Base-by-base conservation (phyloP, 2,329 filamentous ascomycete species). In the Exophiala bonariae region DNA sequence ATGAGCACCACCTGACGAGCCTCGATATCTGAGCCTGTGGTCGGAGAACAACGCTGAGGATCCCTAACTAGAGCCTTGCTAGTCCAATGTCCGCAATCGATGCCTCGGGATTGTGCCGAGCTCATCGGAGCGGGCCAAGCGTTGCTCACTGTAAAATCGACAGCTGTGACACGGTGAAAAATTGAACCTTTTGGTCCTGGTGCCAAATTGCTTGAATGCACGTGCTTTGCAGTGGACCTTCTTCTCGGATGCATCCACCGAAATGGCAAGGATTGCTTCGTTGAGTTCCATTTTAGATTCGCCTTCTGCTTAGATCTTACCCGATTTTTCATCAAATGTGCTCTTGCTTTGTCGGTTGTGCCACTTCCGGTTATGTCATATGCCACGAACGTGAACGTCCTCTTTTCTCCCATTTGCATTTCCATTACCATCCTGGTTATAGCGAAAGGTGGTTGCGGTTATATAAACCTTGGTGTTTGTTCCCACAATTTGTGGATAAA, bases 321-420 rank as follows among this genome's bases (percentile, higher is more conserved):
- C 10, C 50, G 50, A 41, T 53, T 39, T 30, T 49, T 53, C 50
- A 53, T 53, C 46, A 53, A 31, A 19, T 53, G 50, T 10, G 50
- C 46, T 22, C 50, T 28, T 36, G 50, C 50, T 5, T 35, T 43
- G 5, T 53, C 46, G 38, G 50, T 53, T 20, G 49, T 46, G 6
- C 50, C 50, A n/a, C 46, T 47, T 7, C 46, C 37, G 20, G 49
- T 53, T 39, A 53, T 41, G 19, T 53, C 46, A 36, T 53, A 53
- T 19, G 49, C 50, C 44, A 53, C 50, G 41, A 53, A 53, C 38
- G 50, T 53, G 37, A 49, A 53, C 17, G 34, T 18, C 33, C 45
- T 48, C 10, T 34, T 39, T 18, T 47, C 46, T n/a, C n/a, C n/a
- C n/a, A n/a, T n/a, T 19, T 38, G 22, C 9, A 41, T 47, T 16